These are phyloP conservation scores for Colletotrichum filicis DNA, from an alignment of 2,329 filamentous ascomycete genomes.

Conservation along the genomic window DNA sequence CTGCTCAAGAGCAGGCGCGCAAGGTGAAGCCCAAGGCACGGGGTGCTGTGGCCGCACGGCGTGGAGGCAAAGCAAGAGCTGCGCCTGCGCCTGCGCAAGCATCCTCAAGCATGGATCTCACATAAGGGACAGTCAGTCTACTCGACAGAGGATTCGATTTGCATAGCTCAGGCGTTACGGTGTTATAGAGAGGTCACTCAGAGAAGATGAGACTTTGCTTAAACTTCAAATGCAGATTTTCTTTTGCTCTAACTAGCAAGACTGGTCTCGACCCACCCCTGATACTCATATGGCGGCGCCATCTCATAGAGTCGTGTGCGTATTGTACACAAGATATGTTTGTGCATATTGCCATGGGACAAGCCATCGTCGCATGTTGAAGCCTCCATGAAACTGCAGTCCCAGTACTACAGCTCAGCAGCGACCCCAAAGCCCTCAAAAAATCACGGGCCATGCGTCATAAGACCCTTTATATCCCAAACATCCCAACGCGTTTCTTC, in stretches of 20 bases:
- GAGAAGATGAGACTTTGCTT: conserved; percentile 1
- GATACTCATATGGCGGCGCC: conserved; percentile 14
- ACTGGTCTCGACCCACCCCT: conserved; percentile 23
- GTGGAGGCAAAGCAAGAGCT: conserved; percentile 42
- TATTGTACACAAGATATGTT: conserved; percentile 34
- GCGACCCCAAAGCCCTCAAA: conserved; percentile 25
- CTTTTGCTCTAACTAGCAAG: conserved; percentile 31
- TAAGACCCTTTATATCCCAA: conserved; percentile 14
- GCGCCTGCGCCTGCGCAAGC: conserved; percentile 39
- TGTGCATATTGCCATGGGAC: conserved; percentile 29
- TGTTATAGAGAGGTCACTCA: conserved; percentile 1
- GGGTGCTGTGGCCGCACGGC: conserved; percentile 37
- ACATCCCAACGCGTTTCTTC: conserved; percentile 12
- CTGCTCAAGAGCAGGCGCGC: conserved; percentile 41
- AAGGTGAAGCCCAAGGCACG: conserved; percentile 38
- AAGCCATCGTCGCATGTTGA: conserved; percentile 9
- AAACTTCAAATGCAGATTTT: conserved; percentile 34
- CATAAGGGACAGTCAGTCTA: neutral
- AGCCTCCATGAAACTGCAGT: conserved; percentile 19
- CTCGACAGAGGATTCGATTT: neutral
- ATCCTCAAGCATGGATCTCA: conserved; percentile 34
- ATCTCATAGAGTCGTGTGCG: conserved; percentile 20
- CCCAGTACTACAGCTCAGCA: conserved; percentile 25
- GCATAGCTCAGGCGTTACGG: conserved; percentile 36
- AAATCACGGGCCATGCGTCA: conserved; percentile 23